A percentile compares a stretch with the other conserved stretches of the same genome.
Evolutionary conservation across 352 stramenopile genomes (phyloP).

Genomic region (Globisporangium heterothallicum): DNA sequence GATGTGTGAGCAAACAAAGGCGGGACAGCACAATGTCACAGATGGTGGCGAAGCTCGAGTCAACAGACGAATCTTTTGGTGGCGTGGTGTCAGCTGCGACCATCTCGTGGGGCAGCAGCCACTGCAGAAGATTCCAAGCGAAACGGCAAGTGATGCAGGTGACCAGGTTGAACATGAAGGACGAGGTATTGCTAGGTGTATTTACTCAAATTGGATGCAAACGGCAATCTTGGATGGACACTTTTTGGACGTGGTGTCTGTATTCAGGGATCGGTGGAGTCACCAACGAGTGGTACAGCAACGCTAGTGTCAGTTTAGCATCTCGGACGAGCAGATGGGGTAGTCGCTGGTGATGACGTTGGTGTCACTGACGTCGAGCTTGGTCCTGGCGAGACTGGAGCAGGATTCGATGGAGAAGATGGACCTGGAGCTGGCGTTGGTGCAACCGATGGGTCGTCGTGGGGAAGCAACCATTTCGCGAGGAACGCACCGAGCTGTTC

Average conservation of each 20-base stretch:
- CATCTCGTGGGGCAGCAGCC: neutral
- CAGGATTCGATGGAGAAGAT: neutral
- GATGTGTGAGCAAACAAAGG: too few relatives aligned
- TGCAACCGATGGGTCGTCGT: neutral
- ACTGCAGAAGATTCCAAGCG: neutral
- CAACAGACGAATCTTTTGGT: neutral
- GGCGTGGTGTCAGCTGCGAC: too few relatives aligned
- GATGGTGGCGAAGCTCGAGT: neutral
- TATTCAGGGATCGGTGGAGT: too few relatives aligned
- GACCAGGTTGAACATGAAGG: neutral
- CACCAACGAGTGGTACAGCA: too few relatives aligned
- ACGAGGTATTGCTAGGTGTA: too few relatives aligned
- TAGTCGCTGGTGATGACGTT: neutral
- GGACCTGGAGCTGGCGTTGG: neutral
- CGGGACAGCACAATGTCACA: neutral
- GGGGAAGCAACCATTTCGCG: neutral
- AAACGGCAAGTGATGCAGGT: neutral
- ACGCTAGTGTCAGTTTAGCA: neutral
- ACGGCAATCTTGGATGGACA: too few relatives aligned
- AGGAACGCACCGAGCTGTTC: slow-evolving; percentile 1
- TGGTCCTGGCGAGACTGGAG: neutral
- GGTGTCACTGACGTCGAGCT: neutral
- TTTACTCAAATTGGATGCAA: too few relatives aligned
- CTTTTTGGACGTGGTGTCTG: too few relatives aligned
- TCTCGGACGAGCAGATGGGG: neutral